A percentile compares a stretch with the other conserved stretches of the same genome.
phyloP scores from a whole-genome alignment of 2,329 filamentous ascomycete genomes.

The Aureobasidium sp. region DNA sequence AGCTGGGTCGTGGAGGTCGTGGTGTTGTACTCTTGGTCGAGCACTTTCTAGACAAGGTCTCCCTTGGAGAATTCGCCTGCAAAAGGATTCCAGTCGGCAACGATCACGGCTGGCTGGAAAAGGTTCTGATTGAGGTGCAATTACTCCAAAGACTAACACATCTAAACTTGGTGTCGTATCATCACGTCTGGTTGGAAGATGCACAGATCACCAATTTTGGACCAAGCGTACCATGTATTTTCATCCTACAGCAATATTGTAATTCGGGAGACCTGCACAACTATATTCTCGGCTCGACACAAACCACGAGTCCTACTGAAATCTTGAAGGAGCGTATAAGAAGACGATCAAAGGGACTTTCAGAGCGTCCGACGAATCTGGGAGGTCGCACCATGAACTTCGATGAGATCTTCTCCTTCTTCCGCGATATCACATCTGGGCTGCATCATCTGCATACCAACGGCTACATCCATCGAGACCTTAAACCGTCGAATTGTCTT shows the following conservation, averaged over 20 bases:
- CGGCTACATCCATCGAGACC: constrained; percentile 90
- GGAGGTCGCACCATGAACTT: constrained; percentile 54
- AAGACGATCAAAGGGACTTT: constrained; percentile 68
- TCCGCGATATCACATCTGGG: constrained; percentile 89
- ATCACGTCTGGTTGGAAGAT: constrained; percentile 95
- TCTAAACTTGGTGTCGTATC: constrained; percentile 90
- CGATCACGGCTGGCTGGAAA: constrained; percentile 90
- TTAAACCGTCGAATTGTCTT: constrained; percentile 94
- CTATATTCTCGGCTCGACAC: constrained; percentile 66
- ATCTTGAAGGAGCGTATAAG: constrained; percentile 82
- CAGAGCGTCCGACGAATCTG: constrained; percentile 53
- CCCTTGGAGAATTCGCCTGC: constrained; percentile 86
- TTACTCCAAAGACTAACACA: constrained; percentile 85
- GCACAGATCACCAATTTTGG: constrained; percentile 74
- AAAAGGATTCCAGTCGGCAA: constrained; percentile 92
- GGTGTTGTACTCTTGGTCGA: constrained; percentile 91
- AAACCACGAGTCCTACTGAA: constrained; percentile 39
- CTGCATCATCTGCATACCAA: constrained; percentile 81
- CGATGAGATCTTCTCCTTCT: constrained; percentile 94
- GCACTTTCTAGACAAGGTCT: constrained; percentile 83
- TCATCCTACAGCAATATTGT: constrained; percentile 96
- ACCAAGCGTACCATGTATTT: constrained; percentile 86
- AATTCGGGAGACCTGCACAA: constrained; percentile 85
- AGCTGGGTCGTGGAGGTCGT: constrained; percentile 83
- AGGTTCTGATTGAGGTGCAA: constrained; percentile 88